Base-by-base conservation (phyloP, 1,139 yeast genomes). In the Geotrichum carabidarum region DNA sequence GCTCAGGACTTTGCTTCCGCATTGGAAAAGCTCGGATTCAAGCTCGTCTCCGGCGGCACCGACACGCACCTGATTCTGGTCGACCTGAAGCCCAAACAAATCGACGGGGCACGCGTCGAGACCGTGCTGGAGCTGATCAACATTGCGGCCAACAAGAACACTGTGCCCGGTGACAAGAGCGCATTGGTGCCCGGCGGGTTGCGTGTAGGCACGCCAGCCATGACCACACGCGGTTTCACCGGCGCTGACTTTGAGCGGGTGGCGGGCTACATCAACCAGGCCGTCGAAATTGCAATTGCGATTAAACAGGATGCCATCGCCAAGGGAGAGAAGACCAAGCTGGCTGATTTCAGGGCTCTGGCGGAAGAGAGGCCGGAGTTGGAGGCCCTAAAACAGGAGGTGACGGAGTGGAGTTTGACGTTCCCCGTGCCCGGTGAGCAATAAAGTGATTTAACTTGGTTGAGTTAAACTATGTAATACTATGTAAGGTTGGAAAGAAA, bases 131-230 rank as follows among this genome's bases (percentile, higher is more conserved):
- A 91, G 76, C 81, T 84, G 68, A 82, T 86, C 64, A 88, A 90
- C 78, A 89, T 91, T 67, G 97, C 98, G 57, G 88, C 93, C 61
- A 91, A 91, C 79, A 91, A 91, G 75, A 91, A 91, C 79, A 85
- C 97, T 49, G 87, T 91, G 61, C 97, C 98, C 59, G 96, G 96
- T 65, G 98, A 91, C 76, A 85, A 84, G 71, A 86, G 95, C 43
- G 98, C 98, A 35, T 77, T 91, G 63, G 89, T 88, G 74, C 98
- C 98, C 65, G 88, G 95, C 52, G 98, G 98, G 63, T 78, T 91
- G 67, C 86, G 98, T 78, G 89, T 91, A 57, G 98, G 98, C 64
- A 88, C 98, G 45, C 98, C 98, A 56, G 97, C 97, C 57, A 91
- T 91, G 98, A 86, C 97, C 60, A 89, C 97, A 51, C 85, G 98